A percentile compares a stretch with the other conserved stretches of the same genome.
Conservation (phyloP, 805 yeast species). For the Candida ulmi region DNA sequence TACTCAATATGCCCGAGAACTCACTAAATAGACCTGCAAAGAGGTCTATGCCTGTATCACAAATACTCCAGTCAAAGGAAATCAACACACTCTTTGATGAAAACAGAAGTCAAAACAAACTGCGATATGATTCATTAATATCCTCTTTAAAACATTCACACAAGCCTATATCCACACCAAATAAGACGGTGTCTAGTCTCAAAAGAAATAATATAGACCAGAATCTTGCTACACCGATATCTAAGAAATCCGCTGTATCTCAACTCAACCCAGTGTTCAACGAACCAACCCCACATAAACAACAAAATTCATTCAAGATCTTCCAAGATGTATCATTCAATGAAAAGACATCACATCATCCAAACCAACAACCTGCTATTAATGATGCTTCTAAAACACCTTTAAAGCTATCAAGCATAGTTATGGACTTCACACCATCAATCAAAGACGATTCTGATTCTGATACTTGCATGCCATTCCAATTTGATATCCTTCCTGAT, state of each 20-base stretch:
- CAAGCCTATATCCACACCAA: too few relatives aligned
- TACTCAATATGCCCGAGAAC: neutral
- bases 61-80: neutral
- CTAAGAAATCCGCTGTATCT: too few relatives aligned
- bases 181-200: too few relatives aligned
- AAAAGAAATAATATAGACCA: too few relatives aligned
- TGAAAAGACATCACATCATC: too few relatives aligned
- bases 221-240: too few relatives aligned
- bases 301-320: neutral
- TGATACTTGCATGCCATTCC: neutral
- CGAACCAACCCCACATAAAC: neutral
- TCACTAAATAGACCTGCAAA: neutral
- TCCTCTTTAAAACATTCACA: too few relatives aligned
- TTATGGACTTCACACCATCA: neutral
- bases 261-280: neutral
- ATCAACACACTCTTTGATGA: neutral
- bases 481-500: neutral
- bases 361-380: neutral
- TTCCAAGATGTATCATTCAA: neutral
- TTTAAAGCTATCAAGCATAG: neutral
- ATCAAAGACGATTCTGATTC: neutral
- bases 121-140: too few relatives aligned
- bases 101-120: neutral
- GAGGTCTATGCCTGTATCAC: slow-evolving; percentile 3
- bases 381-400: neutral